Base-by-base conservation (phyloP, 495 filamentous ascomycete species). In the Letharia columbiana region DNA sequence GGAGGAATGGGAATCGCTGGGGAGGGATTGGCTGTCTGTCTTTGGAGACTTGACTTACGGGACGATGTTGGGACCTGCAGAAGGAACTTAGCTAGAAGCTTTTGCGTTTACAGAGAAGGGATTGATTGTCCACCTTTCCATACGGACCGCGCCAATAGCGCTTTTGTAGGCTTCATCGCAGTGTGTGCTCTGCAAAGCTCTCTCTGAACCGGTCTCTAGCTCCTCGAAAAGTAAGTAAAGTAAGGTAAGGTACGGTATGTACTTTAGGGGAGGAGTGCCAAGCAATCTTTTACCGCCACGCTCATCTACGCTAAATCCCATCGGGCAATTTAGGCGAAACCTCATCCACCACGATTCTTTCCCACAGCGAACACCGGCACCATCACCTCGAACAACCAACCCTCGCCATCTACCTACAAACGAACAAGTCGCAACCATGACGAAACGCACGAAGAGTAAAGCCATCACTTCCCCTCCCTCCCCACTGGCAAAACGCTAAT, bases 361-460 rank as follows among this genome's bases (percentile, higher is more conserved):
- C 23, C 0, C 49, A 44, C 50, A 54, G 23, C 4, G 17, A 42
- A 23, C 56, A 61, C 49, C 42, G 17, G 18, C 58, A 42, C 20
- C 64, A 52, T 18, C 11, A 61, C 18, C 1, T 18, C 52, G 3
- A 50, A 20, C 40, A 33, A 13, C 23, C 50, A 44, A 23, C 28
- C 15, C 28, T 56, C 37, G n/a, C 50, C 20, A 28, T 37, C 57
- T 17, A 31, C 28, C 40, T 28, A 28, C 23, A 28, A 28, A 28
- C 39, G 13, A 8, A 59, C 52, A 52, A 20, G 0, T 44, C 77
- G 67, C 52, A 84, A 91, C 87, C 78, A 96, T 96, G 91, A 93
- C 91, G 75, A 96, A 96, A 84, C 86, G 91, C 82, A 96, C 91
- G 64, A 96, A 96, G 89, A 96, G 83, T 85, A 77, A 28, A 74